phyloP scores from a whole-genome alignment of 2,329 filamentous ascomycete species.

The Paecilomyces dactylethromorphus region DNA sequence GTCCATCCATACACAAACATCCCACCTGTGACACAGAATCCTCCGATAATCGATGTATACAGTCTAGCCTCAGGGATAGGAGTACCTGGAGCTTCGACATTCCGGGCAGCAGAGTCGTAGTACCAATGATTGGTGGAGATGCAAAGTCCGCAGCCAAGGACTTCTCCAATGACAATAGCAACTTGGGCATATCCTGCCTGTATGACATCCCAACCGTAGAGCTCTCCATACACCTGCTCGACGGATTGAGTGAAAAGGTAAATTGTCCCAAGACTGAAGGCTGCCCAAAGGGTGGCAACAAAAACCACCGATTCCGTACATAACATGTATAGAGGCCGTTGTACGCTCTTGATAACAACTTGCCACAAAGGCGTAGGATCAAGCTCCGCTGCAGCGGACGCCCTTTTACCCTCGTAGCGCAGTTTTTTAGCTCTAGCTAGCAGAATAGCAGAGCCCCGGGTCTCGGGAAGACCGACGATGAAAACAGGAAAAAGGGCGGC shows the following conservation, averaged over 20 bases:
- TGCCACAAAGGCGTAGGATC: constrained; percentile 19
- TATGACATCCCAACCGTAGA: not conserved
- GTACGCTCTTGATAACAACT: constrained; percentile 30
- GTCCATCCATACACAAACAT: constrained; percentile 34
- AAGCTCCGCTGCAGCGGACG: constrained; percentile 27
- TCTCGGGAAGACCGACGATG: too few species aligned
- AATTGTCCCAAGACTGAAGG: constrained; percentile 37
- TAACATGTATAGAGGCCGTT: constrained; percentile 29
- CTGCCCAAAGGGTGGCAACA: constrained; percentile 38
- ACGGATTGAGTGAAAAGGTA: constrained; percentile 39
- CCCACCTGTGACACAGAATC: constrained; percentile 19
- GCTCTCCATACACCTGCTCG: constrained; percentile 30
- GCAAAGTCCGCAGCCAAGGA: too few species aligned
- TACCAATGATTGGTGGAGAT: too few species aligned
- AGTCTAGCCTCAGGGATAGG: constrained; percentile 40
- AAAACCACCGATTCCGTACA: constrained; percentile 39
- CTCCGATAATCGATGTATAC: constrained; percentile 35
- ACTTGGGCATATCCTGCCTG: not conserved
- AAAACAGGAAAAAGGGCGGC: not conserved
- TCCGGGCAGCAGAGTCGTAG: constrained; percentile 27
- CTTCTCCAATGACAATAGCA: not conserved
- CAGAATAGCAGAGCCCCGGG: too few species aligned
- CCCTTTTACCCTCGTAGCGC: constrained; percentile 13
- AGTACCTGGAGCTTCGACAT: constrained; percentile 30
- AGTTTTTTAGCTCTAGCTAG: not conserved